A percentile compares a stretch with the other conserved stretches of the same genome.
These are phyloP conservation scores for Sphagnurus paluster DNA, from an alignment of 1,284 basidiomycete genomes.

Conservation along the genomic window DNA sequence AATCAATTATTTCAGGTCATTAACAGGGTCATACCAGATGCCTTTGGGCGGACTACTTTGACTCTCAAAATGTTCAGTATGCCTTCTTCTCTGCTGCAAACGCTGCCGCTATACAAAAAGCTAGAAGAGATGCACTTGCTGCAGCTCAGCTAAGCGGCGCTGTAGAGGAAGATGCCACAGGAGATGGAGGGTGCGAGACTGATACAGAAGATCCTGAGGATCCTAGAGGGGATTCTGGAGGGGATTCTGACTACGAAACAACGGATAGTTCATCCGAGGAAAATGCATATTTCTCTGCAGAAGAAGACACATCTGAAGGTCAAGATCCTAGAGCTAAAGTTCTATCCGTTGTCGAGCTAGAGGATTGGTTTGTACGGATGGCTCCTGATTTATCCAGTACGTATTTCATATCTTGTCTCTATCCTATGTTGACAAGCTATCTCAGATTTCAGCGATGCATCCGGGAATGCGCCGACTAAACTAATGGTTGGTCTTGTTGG, in stretches of 20 bases:
- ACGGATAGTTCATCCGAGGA: slow-evolving; percentile 22
- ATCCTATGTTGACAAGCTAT: slow-evolving; percentile 5
- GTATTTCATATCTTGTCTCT: slow-evolving; percentile 20
- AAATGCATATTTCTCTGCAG: slow-evolving; percentile 46
- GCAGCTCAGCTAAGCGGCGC: slow-evolving; percentile 21
- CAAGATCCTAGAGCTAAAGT: slow-evolving; percentile 77
- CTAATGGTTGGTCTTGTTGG: slow-evolving; percentile 94
- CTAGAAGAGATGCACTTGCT: slow-evolving; percentile 54
- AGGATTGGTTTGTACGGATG: slow-evolving; percentile 77
- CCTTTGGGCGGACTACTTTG: slow-evolving; percentile 94
- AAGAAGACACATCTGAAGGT: slow-evolving; percentile 55
- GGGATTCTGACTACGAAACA: slow-evolving; percentile 22
- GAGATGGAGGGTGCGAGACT: slow-evolving; percentile 25
- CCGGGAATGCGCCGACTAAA: slow-evolving; percentile 64
- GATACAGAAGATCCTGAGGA: slow-evolving; percentile 20
- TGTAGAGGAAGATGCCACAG: slow-evolving; percentile 20
- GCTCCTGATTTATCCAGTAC: slow-evolving; percentile 79
- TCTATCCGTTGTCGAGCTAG: slow-evolving; percentile 86
- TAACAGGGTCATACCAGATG: slow-evolving; percentile 19
- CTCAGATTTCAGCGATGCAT: slow-evolving; percentile 65
- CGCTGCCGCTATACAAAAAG: slow-evolving; percentile 83
- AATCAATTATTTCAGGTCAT: not conserved
- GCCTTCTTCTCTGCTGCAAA: slow-evolving; percentile 97
- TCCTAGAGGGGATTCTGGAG: slow-evolving; percentile 27
- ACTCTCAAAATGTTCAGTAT: slow-evolving; percentile 76